These are phyloP conservation scores for Pythium coloratum DNA, from an alignment of 352 stramenopile genomes.

Conservation along the genomic window DNA sequence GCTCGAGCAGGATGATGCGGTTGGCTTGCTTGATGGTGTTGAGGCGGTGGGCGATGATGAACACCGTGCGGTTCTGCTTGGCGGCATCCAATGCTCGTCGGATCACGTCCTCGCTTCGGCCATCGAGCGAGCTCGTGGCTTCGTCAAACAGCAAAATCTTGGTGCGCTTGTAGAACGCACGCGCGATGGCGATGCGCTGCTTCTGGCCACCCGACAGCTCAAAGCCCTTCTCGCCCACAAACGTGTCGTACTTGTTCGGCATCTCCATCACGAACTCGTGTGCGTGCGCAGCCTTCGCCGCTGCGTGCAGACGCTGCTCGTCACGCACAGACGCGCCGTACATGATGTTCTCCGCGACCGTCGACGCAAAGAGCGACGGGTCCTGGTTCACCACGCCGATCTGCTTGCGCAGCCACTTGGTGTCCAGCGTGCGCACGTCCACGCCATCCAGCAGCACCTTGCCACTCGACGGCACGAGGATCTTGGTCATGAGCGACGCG, in stretches of 20 bases:
- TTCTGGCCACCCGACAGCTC: slow-evolving; percentile 97
- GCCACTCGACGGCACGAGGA: slow-evolving; percentile 62
- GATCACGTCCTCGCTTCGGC: slow-evolving; percentile 80
- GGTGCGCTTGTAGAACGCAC: slow-evolving; percentile 78
- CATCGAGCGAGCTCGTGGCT: slow-evolving; percentile 82
- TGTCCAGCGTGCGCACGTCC: slow-evolving; percentile 64
- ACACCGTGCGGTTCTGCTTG: slow-evolving; percentile 69
- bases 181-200: slow-evolving; percentile 90
- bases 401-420: slow-evolving; percentile 75
- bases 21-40: slow-evolving; percentile 86
- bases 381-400: slow-evolving; percentile 90
- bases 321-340: slow-evolving; percentile 63
- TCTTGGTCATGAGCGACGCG: slow-evolving; percentile 77
- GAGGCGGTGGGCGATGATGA: slow-evolving; percentile 85
- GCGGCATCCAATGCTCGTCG: slow-evolving; percentile 62
- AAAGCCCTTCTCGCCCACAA: slow-evolving; percentile 96
- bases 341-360: slow-evolving; percentile 86
- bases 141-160: slow-evolving; percentile 86
- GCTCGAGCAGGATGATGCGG: slow-evolving; percentile 80
- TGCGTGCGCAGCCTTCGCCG: slow-evolving; percentile 69
- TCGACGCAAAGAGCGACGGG: slow-evolving; percentile 77
- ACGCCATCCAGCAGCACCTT: slow-evolving; percentile 68
- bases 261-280: slow-evolving; percentile 85
- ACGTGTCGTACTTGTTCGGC: slow-evolving; percentile 94
- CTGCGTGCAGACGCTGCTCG: slow-evolving; percentile 53